Base-by-base conservation (phyloP, 2,329 filamentous ascomycete species). In the Hirsutella thompsonii region DNA sequence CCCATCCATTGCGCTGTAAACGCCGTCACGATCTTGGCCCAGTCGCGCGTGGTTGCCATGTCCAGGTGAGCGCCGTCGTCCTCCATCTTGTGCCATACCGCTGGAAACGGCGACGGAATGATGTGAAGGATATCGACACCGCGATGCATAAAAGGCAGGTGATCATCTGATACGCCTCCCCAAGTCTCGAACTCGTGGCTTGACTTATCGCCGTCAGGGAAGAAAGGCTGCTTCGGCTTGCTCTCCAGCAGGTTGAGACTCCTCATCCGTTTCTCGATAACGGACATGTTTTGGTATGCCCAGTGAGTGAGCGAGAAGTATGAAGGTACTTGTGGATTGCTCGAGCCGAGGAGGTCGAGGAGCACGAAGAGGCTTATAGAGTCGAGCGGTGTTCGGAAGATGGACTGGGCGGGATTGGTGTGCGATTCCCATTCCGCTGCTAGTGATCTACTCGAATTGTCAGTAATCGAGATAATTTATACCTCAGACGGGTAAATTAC, bases 1-100 rank as follows among this genome's bases (percentile, higher is more conserved):
- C 94, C 89, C 75, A 96, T 76, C 88, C 89, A 96, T 62, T 96
- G 90, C 0, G 84, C 81, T 28, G 79, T 74, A 64, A 96, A 98
- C 0, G 79, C 89, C 1, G 83, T 81, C 6, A 90, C 69, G 38
- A 98, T 80, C 57, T 75, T 79, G 16, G 83, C 77, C 92, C 92
- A 98, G 59, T 98, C 92, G 52, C 83, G 74, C 29, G 89, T 76
- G 0, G 84, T 90, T 8, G 76, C 68, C 49, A 81, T 66, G 58
- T 98, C 87, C 42, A 98, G 63, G 61, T 96, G 83, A 49, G 81
- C 79, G 2, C 78, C 90, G 51, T 94, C 81, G 55, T 98, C 92
- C 0, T 79, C 66, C 52, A 88, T 77, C 1, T 70, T 81, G 63
- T 98, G 92, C 92, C 92, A 98, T 2, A 93, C 83, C 0, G 49